A percentile compares a stretch with the other conserved stretches of the same genome.
Conservation (phyloP, 148 eudicot genomes). For the Diospyros kaki region DNA sequence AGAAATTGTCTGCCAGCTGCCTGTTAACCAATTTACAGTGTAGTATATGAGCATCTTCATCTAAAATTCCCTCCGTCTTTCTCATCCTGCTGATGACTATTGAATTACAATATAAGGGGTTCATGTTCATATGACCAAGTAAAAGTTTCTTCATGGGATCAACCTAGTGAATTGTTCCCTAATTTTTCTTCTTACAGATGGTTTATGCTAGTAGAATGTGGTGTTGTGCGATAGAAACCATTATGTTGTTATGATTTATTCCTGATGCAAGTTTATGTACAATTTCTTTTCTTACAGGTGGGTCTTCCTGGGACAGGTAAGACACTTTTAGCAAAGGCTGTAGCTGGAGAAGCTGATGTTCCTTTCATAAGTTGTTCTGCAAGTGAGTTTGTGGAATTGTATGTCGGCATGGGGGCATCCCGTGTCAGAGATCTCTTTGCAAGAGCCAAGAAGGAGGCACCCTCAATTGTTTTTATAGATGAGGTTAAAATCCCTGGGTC, state of each 20-base stretch:
- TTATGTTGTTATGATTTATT: background rate
- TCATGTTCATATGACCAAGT: background rate
- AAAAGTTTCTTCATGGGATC: background rate
- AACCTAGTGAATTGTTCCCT: background rate
- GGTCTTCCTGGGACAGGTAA: slow-evolving; percentile 99
- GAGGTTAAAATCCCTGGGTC: slow-evolving; percentile 46
- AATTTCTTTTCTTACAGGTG: slow-evolving; percentile 57
- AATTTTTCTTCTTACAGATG: background rate
- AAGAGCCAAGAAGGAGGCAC: slow-evolving; percentile 94
- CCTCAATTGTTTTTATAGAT: slow-evolving; percentile 90
- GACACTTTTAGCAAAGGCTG: slow-evolving; percentile 96
- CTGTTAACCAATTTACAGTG: background rate
- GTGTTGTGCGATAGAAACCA: no score
- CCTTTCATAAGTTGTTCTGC: slow-evolving; percentile 97
- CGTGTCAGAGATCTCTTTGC: slow-evolving; percentile 98
- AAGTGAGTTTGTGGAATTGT: slow-evolving; percentile 97
- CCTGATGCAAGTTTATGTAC: background rate
- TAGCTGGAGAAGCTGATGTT: slow-evolving; percentile 98
- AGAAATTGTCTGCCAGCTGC: background rate
- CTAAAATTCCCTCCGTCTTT: background rate
- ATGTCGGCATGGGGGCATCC: slow-evolving; percentile 98
- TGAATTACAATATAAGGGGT: background rate
- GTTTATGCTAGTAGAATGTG: background rate
- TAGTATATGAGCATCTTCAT: background rate
- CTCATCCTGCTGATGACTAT: background rate